Conservation (phyloP, 139 green algal species). For the Tetradesmus lagerheimii region DNA sequence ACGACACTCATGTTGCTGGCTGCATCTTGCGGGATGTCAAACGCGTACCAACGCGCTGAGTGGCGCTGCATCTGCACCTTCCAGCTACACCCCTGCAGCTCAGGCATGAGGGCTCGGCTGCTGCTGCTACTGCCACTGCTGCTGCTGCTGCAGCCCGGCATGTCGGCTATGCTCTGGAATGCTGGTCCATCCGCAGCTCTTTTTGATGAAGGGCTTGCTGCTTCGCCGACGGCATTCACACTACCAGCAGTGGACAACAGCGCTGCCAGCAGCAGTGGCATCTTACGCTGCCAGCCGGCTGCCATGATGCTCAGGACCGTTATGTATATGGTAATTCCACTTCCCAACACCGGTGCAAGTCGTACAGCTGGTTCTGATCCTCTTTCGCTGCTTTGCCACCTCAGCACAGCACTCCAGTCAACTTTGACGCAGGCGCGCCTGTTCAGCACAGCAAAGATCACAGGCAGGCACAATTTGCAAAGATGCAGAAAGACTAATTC, state of each 20-base stretch:
- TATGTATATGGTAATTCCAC: too few species aligned
- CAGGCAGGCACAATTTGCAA: background rate
- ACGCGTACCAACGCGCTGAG: slow-evolving; percentile 29
- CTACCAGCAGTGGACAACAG: background rate
- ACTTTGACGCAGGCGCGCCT: background rate
- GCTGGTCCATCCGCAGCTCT: background rate
- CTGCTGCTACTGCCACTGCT: background rate
- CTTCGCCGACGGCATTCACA: background rate
- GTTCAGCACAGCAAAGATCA: background rate
- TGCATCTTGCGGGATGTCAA: slow-evolving; percentile 19
- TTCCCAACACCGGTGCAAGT: too few species aligned
- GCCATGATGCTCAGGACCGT: background rate
- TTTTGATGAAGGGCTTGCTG: background rate
- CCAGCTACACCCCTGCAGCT: slow-evolving; percentile 21
- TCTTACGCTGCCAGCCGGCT: background rate
- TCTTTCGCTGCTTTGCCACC: background rate
- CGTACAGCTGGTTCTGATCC: background rate
- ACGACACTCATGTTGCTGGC: slow-evolving; percentile 41
- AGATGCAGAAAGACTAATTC: too few species aligned
- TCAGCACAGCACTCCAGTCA: background rate
- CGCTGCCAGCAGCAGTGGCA: background rate
- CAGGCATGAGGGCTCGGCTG: slow-evolving; percentile 8
- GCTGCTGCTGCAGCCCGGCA: slow-evolving; percentile 16
- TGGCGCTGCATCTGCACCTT: slow-evolving; percentile 30
- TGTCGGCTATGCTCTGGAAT: slow-evolving; percentile 9